Conservation (phyloP, 2,329 filamentous ascomycete species). For the Dryadomyces quercus-mongolicae region DNA sequence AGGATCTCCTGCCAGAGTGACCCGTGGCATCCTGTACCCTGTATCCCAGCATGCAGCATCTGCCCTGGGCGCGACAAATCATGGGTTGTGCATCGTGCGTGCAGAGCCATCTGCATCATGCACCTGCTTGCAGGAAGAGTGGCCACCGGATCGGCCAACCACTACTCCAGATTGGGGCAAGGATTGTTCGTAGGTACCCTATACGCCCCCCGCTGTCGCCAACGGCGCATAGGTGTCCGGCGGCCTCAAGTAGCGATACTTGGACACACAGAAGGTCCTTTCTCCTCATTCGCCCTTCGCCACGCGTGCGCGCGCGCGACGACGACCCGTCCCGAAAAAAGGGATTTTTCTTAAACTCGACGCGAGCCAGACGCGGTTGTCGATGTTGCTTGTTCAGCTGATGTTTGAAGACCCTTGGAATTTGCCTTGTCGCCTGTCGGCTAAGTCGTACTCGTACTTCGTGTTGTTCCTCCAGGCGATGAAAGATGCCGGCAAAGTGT, state of each 20-base stretch:
- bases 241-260: neutral
- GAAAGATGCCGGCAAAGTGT: neutral
- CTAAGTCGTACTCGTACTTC: too few species aligned
- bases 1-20: neutral
- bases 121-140: neutral
- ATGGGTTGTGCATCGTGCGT: neutral
- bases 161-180: neutral
- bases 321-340: slow-evolving; percentile 1
- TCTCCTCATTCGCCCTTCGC: neutral
- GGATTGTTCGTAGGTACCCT: neutral
- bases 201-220: neutral
- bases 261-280: too few species aligned
- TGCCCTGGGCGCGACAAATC: neutral
- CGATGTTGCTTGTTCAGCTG: too few species aligned
- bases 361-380: neutral
- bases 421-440: too few species aligned
- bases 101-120: slow-evolving; percentile 2
- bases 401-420: too few species aligned
- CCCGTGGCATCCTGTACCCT: too few species aligned
- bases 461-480: too few species aligned
- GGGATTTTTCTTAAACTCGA: neutral
- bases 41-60: too few species aligned
- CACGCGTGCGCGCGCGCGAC: neutral
- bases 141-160: neutral
- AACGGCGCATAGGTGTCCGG: neutral